Evolutionary conservation across 2,329 filamentous ascomycete genomes (phyloP), one percentile per base, ranked within the genome.

Genomic region (Ophiostoma fasciatum): DNA sequence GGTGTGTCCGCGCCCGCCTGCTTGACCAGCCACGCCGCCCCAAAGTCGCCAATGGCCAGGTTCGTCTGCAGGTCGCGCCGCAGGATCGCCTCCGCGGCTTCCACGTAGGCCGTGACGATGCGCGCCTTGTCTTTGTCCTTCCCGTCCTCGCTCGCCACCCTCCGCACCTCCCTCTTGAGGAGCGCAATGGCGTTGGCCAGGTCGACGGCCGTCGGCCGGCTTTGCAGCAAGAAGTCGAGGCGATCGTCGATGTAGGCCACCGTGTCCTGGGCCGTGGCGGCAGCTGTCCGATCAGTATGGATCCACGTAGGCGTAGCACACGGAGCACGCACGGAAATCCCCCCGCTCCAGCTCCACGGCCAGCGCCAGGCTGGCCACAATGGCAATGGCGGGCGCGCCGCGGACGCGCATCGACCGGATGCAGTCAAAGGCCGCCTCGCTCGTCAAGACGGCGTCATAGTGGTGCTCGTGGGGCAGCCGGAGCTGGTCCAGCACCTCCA

Each of bases 321-420:
- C 25, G 10, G 7, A 5, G 10, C 29, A 26, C 13, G 28, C 36
- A 17, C 61, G 52, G 47, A 59, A 62, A 32, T 51, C 56, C 40
- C 68, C 67, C 7, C 71, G 69, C 34, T 74, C 63, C 8, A 96
- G 60, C 55, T 96, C 88, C 8, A 94, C 82, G 2, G 85, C 87
- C 25, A 94, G 71, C 3, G 82, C 78, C 23, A 98, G 70, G 15
- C 82, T 82, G 17, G 90, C 90, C n/a, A 98, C 90, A 45, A 98
- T 96, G 30, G 90, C 90, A 55, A 98, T 98, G 31, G 90, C 90
- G 1, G 90, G 90, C 5, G 90, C 90, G 28, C 83, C 83, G 49
- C 82, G 74, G 7, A 78, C 74, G 33, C 75, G 62, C 82, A 90
- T 90, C 13, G 79, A 69, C 48, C 74, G 76, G 59, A 90, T 90